Conservation (phyloP, 2,329 filamentous ascomycete species). For the Colletotrichum sp. region DNA sequence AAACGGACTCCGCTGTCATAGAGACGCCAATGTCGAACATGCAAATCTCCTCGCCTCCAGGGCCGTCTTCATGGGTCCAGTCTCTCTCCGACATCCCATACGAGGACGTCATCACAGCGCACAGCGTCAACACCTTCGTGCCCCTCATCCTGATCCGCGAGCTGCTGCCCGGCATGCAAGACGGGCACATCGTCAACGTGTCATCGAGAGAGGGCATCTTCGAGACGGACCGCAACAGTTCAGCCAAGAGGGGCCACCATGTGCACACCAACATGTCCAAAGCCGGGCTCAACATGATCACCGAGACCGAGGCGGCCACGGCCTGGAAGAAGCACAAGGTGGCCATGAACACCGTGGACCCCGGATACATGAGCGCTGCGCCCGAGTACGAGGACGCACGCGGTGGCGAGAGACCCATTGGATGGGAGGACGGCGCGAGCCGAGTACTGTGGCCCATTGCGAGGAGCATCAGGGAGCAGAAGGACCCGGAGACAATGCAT, state of each 20-base stretch:
- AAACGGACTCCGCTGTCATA: background rate
- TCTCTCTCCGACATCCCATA: slow-evolving; percentile 40
- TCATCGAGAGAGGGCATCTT: slow-evolving; percentile 41
- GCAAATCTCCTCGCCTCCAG: background rate
- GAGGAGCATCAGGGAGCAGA: background rate
- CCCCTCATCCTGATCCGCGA: slow-evolving; percentile 42
- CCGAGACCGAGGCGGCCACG: slow-evolving; percentile 36
- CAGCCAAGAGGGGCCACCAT: slow-evolving; percentile 34
- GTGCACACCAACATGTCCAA: slow-evolving; percentile 46
- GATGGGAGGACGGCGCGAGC: slow-evolving; percentile 41
- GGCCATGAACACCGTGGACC: slow-evolving; percentile 42
- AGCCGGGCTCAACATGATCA: slow-evolving; percentile 45
- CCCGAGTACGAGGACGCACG: slow-evolving; percentile 30
- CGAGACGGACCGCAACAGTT: slow-evolving; percentile 23
- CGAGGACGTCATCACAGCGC: slow-evolving; percentile 40
- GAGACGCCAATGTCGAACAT: background rate
- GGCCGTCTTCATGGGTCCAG: slow-evolving; percentile 23
- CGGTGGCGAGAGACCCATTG: slow-evolving; percentile 34
- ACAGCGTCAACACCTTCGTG: slow-evolving; percentile 40
- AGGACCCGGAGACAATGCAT: no score
- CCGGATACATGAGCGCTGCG: slow-evolving; percentile 41
- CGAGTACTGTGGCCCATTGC: slow-evolving; percentile 38
- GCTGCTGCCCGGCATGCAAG: slow-evolving; percentile 33
- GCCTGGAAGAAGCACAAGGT: slow-evolving; percentile 33
- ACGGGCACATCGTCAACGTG: slow-evolving; percentile 35